These are phyloP conservation scores for Solanum piurae DNA, from an alignment of 257 asterid species.

Conservation along the genomic window DNA sequence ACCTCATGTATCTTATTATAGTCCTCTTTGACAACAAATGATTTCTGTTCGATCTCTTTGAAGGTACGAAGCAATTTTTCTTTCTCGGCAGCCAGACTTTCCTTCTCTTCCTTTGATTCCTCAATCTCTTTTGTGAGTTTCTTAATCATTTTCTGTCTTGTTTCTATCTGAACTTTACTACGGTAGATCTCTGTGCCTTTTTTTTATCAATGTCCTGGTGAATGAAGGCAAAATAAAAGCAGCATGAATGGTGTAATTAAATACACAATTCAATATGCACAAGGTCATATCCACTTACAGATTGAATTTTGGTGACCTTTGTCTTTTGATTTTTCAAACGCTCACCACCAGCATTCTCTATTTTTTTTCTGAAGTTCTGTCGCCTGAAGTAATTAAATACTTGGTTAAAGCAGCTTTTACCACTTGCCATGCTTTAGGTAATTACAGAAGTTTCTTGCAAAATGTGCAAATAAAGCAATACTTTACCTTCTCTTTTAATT, in stretches of 20 bases:
- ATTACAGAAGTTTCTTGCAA: background rate
- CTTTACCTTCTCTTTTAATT: conserved; percentile 64
- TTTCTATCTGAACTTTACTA: conserved; percentile 61
- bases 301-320: no score
- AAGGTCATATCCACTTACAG: no score
- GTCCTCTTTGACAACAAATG: conserved; percentile 67
- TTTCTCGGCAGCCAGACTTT: conserved; percentile 43
- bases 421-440: background rate
- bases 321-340: conserved; percentile 52
- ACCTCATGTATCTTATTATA: conserved; percentile 74
- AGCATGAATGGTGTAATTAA: background rate
- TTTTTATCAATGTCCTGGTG: conserved; percentile 59
- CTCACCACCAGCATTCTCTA: conserved; percentile 95
- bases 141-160: conserved; percentile 59
- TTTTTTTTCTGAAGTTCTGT: conserved; percentile 64
- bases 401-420: background rate
- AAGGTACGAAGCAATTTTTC: conserved; percentile 43
- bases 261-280: background rate
- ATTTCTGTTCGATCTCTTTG: conserved; percentile 66
- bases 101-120: conserved; percentile 66
- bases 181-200: conserved; percentile 70
- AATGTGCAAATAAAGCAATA: background rate
- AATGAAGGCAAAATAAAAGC: background rate
- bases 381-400: conserved; percentile 36
- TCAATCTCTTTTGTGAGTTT: conserved; percentile 69